Conservation (phyloP, 306 rosid genomes). For the Vigna hirtella region DNA sequence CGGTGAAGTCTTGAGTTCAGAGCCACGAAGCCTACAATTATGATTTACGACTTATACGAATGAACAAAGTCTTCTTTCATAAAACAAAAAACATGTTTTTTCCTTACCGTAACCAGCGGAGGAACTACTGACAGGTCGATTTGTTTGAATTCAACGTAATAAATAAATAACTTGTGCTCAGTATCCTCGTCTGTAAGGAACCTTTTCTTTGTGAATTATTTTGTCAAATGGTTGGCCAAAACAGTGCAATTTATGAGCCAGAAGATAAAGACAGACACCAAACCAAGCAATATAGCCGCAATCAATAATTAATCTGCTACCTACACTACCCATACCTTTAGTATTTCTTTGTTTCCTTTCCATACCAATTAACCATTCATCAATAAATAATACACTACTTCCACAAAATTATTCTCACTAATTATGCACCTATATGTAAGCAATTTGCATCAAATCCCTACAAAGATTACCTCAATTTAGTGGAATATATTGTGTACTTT, state of each 20-base stretch:
- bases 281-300: background rate
- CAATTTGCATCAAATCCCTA: background rate
- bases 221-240: background rate
- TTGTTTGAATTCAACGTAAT: background rate
- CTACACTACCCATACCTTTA: background rate
- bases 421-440: background rate
- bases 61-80: background rate
- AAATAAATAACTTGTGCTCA: background rate
- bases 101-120: slow-evolving; percentile 29
- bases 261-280: slow-evolving; percentile 8
- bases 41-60: background rate
- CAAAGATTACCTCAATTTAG: no score
- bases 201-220: background rate
- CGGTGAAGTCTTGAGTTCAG: background rate
- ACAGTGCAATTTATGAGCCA: slow-evolving; percentile 7
- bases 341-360: slow-evolving; percentile 13
- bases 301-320: background rate
- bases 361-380: background rate
- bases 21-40: background rate
- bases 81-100: background rate
- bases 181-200: background rate
- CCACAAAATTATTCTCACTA: background rate
- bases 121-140: background rate
- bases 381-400: background rate
- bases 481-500: no score